Base-by-base conservation (phyloP, 768 basidiomycete genomes). In the Cyathus striatus region DNA sequence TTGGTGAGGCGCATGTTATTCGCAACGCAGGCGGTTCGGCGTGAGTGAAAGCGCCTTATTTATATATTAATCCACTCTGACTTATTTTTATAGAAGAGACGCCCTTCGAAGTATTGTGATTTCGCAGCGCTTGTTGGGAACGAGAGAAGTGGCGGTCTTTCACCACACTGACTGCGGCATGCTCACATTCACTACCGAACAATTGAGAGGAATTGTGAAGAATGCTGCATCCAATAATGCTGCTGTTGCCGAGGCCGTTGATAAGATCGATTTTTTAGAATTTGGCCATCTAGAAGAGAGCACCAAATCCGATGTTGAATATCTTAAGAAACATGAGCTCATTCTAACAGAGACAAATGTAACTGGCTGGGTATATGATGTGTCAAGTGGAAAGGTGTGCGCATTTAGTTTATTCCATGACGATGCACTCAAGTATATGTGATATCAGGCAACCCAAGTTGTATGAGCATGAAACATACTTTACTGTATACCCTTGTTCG, bases 81-180 rank as follows among this genome's bases (percentile, higher is more conserved):
- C 35, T 14, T 40, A 24, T 32, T 20, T 22, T 20, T 38, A 13
- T 48, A 83, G 83, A 27, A 70, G 73, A 48, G 86, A 87, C 21
- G 78, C 83, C 1, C 50, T 88, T 6, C 73, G 84, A 16, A 78
- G 74, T 55, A 65, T 88, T 52, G 65, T 88, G 40, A 76, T 87
- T 53, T 86, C 84, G 23, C 83, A 88, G 53, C 79, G 82, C 30
- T 72, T 86, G 13, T 71, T 86, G 13, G 83, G 81, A 10, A 88
- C 85, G 7, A 68, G 70, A 13, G 81, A 85, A 61, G 74, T 86
- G 40, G 74, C 79, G 3, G 63, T 88, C 39, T 74, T 84, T 58
- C 82, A 81, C 56, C 86, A 88, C 59, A 83, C 80, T 1, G 79
- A 72, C 37, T 86, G 85, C 53, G 85, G 85, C 36, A 86, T 87